These are phyloP conservation scores for Aegilops umbellulata DNA, from an alignment of 176 grass and related monocot species.

Conservation along the genomic window DNA sequence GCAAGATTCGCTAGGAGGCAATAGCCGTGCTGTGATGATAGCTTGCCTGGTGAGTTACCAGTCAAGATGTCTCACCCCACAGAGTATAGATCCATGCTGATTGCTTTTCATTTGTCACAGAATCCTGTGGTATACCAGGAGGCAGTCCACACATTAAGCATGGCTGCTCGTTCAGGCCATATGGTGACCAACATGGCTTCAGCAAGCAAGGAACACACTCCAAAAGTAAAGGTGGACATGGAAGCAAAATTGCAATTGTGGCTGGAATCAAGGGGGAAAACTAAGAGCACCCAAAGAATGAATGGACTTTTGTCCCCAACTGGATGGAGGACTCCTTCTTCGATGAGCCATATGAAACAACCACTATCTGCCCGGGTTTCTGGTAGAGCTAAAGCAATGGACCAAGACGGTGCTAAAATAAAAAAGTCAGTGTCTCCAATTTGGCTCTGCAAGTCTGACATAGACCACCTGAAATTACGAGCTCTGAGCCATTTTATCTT, in stretches of 20 bases:
- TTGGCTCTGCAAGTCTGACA: not conserved
- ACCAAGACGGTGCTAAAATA: slow-evolving; percentile 42
- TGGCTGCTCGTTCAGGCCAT: slow-evolving; percentile 73
- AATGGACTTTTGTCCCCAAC: slow-evolving; percentile 54
- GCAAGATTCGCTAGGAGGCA: slow-evolving; percentile 86
- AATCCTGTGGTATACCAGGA: slow-evolving; percentile 86
- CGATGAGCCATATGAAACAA: slow-evolving; percentile 50
- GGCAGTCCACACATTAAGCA: slow-evolving; percentile 67
- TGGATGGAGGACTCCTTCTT: slow-evolving; percentile 49
- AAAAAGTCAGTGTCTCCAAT: slow-evolving; percentile 64
- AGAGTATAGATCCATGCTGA: not conserved
- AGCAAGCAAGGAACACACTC: slow-evolving; percentile 64
- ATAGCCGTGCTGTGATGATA: slow-evolving; percentile 72
- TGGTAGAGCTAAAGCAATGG: slow-evolving; percentile 39
- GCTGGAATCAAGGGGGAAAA: slow-evolving; percentile 89
- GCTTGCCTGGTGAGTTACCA: slow-evolving; percentile 67
- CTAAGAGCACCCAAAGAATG: slow-evolving; percentile 63
- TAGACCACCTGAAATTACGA: not conserved
- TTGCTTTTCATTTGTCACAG: slow-evolving; percentile 42
- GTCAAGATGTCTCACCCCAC: not conserved
- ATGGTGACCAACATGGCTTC: slow-evolving; percentile 52
- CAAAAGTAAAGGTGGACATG: slow-evolving; percentile 86
- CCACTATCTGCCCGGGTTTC: slow-evolving; percentile 38
- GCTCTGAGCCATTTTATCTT: slow-evolving; percentile 31
- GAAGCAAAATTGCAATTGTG: slow-evolving; percentile 79